These are phyloP conservation scores for Penicillium sp. DNA, from an alignment of 2,329 filamentous ascomycete genomes.

Conservation along the genomic window DNA sequence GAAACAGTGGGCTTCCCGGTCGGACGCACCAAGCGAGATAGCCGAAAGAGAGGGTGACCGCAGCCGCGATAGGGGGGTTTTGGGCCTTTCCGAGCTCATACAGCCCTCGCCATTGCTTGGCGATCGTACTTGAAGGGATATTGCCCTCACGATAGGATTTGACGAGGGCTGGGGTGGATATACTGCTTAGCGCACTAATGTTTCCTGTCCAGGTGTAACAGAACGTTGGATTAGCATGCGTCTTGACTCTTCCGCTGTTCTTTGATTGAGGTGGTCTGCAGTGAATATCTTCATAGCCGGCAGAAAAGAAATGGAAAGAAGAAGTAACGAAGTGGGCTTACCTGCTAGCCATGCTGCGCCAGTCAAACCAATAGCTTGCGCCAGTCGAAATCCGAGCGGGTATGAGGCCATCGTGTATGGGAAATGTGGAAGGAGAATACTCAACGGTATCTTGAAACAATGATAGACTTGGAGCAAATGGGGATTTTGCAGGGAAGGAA, in stretches of 20 bases:
- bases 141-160: constrained; percentile 15
- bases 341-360: constrained; percentile 33
- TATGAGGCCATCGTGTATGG: constrained; percentile 17
- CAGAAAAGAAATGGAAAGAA: no score
- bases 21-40: constrained; percentile 31
- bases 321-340: constrained; percentile 7
- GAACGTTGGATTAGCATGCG: neutral
- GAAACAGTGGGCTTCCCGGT: constrained; percentile 10
- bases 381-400: constrained; percentile 23
- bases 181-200: constrained; percentile 27
- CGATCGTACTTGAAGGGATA: constrained; percentile 8
- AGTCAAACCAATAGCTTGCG: constrained; percentile 28
- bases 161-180: constrained; percentile 27
- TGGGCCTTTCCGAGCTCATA: constrained; percentile 23
- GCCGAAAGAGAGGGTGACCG: constrained; percentile 21
- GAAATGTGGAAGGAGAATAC: neutral
- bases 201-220: constrained; percentile 16
- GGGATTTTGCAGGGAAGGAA: no score
- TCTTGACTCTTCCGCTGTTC: neutral
- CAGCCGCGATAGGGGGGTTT: constrained; percentile 26
- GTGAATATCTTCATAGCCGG: neutral
- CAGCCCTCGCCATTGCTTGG: constrained; percentile 16
- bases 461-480: neutral
- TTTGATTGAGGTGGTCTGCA: neutral
- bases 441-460: neutral